Percentiles rank a stretch among this genome's conserved stretches.
These are phyloP conservation scores for Ustilago shanxiensis DNA, from an alignment of 1,284 basidiomycete species.

Conservation along the genomic window DNA sequence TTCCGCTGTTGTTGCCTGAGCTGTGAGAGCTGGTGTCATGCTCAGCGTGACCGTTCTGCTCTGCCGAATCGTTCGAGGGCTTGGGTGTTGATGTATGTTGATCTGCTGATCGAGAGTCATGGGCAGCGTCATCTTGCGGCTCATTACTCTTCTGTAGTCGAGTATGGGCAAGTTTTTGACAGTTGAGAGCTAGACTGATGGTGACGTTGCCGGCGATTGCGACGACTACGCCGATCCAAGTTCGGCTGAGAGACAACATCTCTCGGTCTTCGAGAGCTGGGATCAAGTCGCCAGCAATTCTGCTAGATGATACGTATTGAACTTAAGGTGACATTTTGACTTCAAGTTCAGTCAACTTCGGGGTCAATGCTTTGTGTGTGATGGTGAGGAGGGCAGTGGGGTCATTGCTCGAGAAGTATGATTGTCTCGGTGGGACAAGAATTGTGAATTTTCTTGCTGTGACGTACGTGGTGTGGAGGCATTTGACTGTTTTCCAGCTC, in stretches of 20 bases:
- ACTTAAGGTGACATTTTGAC: background rate
- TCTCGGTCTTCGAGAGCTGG: background rate
- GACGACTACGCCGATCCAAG: conserved; percentile 81
- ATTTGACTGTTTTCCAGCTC: background rate
- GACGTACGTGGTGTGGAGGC: background rate
- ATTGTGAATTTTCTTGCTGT: background rate
- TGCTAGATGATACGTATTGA: background rate
- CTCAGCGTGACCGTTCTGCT: background rate
- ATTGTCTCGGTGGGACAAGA: background rate
- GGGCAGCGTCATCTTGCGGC: conserved; percentile 48
- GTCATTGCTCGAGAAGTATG: background rate
- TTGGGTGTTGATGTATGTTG: background rate
- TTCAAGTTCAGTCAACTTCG: background rate
- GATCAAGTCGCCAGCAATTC: background rate
- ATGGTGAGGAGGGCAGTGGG: background rate
- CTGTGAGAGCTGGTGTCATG: background rate
- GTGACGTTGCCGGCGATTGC: conserved; percentile 87
- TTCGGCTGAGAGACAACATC: conserved; percentile 30
- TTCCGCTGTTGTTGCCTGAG: conserved; percentile 6
- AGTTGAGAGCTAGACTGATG: conserved; percentile 83
- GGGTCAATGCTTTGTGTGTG: background rate
- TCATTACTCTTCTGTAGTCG: conserved; percentile 73
- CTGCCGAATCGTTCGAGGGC: background rate
- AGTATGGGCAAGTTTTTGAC: conserved; percentile 88
- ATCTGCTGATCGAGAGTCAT: background rate